Conservation (phyloP, 306 rosid species). For the Rosa persica region DNA sequence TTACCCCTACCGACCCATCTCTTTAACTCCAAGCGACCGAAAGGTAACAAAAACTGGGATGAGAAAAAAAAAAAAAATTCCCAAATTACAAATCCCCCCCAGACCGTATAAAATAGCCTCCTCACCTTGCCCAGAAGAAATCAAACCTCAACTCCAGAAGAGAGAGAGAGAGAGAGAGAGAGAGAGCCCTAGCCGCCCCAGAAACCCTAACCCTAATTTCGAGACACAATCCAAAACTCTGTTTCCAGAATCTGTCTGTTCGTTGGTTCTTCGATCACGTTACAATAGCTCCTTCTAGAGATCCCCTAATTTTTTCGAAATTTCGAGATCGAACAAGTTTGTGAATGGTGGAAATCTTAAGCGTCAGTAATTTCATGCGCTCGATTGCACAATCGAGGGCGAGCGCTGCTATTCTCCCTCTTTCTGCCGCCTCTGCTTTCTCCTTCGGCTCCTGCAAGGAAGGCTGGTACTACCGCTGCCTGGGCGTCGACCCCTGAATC, state of each 20-base stretch:
- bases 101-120: background rate
- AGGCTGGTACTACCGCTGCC: conserved; percentile 99
- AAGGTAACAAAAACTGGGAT: too few species aligned
- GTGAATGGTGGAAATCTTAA: conserved; percentile 95
- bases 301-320: background rate
- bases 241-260: background rate
- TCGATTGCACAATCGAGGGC: conserved; percentile 60
- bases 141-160: background rate
- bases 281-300: background rate
- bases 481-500: conserved; percentile 75
- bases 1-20: background rate
- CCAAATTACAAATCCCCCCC: too few species aligned
- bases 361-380: conserved; percentile 68
- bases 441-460: conserved; percentile 91
- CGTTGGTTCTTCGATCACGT: background rate
- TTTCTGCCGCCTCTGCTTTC: conserved; percentile 53
- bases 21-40: background rate
- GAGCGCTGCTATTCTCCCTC: conserved; percentile 78
- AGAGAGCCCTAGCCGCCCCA: background rate
- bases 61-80: background rate
- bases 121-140: background rate
- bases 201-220: background rate
- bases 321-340: conserved; percentile 31
- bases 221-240: background rate
- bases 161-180: background rate